Percentiles rank a stretch among this genome's conserved stretches.
These are phyloP conservation scores for Pythium sukuiense DNA, from an alignment of 352 stramenopile genomes.

Conservation along the genomic window DNA sequence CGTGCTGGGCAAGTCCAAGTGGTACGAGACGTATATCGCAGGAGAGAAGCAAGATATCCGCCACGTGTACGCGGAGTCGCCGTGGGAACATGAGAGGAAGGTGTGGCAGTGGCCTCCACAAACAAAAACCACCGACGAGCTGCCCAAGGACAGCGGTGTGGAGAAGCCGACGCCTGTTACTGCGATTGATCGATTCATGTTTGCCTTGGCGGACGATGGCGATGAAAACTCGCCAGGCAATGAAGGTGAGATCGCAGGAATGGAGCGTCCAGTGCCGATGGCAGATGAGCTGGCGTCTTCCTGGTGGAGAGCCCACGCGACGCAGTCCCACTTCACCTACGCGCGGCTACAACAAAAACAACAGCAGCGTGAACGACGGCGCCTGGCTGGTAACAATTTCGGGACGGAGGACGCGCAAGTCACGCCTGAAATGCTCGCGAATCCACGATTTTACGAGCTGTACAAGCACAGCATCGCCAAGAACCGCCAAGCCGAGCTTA, in stretches of 20 bases:
- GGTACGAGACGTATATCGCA: constrained; percentile 57
- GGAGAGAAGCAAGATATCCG: constrained; percentile 51
- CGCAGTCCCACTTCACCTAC: constrained; percentile 27
- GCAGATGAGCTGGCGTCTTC: constrained; percentile 40
- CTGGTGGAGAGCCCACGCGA: constrained; percentile 59
- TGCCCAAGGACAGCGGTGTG: not conserved
- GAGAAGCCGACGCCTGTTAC: constrained; percentile 2
- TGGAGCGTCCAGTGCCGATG: constrained; percentile 13
- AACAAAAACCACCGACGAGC: not conserved
- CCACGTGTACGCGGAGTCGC: constrained; percentile 33
- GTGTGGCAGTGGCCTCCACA: constrained; percentile 50
- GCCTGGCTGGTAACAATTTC: constrained; percentile 1
- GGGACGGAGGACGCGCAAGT: constrained; percentile 23
- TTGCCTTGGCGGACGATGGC: constrained; percentile 27
- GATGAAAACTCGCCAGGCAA: constrained; percentile 5
- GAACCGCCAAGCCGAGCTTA: constrained; percentile 26
- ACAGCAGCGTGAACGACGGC: not conserved
- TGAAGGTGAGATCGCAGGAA: not conserved
- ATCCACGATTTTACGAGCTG: constrained; percentile 45
- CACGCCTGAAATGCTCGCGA: constrained; percentile 50
- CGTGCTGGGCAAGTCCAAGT: constrained; percentile 38
- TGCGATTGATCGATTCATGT: constrained; percentile 39
- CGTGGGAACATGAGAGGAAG: constrained; percentile 47
- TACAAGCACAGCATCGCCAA: constrained; percentile 26
- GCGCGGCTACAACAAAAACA: constrained; percentile 12